These are phyloP conservation scores for Aspergillus tanneri DNA, from an alignment of 2,329 filamentous ascomycete genomes.

Conservation along the genomic window DNA sequence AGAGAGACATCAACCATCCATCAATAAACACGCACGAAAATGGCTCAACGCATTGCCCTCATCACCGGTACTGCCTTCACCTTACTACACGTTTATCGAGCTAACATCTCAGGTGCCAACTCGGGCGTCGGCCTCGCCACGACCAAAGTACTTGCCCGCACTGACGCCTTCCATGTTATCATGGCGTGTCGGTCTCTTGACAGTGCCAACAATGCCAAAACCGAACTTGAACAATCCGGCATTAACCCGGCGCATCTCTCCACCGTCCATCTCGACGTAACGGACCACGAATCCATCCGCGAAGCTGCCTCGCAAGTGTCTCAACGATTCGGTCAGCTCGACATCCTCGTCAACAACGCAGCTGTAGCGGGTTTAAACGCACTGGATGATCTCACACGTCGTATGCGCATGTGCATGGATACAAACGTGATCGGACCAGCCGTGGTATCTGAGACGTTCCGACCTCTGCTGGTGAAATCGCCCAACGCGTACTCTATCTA, in stretches of 20 bases:
- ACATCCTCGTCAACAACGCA: slow-evolving; percentile 13
- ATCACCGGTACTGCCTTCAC: not conserved
- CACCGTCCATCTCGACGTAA: slow-evolving; percentile 37
- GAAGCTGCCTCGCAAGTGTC: slow-evolving; percentile 13
- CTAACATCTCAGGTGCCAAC: slow-evolving; percentile 15
- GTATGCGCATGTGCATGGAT: slow-evolving; percentile 22
- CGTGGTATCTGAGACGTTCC: slow-evolving; percentile 32
- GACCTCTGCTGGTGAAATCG: slow-evolving; percentile 34
- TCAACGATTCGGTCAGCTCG: slow-evolving; percentile 5
- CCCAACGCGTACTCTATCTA: slow-evolving; percentile 34
- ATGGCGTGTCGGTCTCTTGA: slow-evolving; percentile 13
- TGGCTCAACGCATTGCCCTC: not conserved
- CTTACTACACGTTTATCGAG: not conserved
- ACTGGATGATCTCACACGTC: slow-evolving; percentile 7
- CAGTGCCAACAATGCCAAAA: slow-evolving; percentile 15
- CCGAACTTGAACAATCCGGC: slow-evolving; percentile 12
- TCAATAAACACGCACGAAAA: not conserved
- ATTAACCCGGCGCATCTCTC: slow-evolving; percentile 32
- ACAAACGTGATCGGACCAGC: slow-evolving; percentile 38
- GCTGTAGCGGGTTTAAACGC: not conserved
- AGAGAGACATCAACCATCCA: too few relatives aligned
- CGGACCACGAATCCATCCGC: slow-evolving; percentile 32
- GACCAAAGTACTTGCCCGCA: slow-evolving; percentile 9
- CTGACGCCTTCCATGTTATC: slow-evolving; percentile 15
- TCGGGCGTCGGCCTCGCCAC: slow-evolving; percentile 21